Evolutionary conservation across 164 flowering plant genomes (phyloP).

Genomic region (Berberis vulgaris): DNA sequence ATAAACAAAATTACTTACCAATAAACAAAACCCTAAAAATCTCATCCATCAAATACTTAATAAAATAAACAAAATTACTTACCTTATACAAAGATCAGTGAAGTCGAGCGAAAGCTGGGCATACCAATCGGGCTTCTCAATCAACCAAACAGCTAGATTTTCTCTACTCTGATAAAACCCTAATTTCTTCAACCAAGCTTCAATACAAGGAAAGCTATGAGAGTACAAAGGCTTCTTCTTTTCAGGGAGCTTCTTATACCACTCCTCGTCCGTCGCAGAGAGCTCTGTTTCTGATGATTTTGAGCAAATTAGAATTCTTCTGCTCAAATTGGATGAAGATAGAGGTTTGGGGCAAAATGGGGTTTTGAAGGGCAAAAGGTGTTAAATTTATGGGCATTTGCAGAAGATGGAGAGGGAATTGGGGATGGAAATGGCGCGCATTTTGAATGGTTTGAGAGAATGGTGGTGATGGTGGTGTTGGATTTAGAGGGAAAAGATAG

Average conservation of each 20-base stretch:
- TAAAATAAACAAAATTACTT: neutral
- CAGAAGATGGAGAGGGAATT: neutral
- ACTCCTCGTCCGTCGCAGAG: constrained; percentile 47
- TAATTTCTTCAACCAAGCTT: constrained; percentile 73
- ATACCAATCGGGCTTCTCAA: constrained; percentile 81
- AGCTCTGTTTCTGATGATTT: constrained; percentile 40
- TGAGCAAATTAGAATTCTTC: constrained; percentile 22
- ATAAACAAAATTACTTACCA: no score
- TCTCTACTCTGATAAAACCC: constrained; percentile 79
- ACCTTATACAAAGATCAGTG: constrained; percentile 82
- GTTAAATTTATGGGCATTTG: no score
- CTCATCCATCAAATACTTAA: neutral
- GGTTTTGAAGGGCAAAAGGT: neutral
- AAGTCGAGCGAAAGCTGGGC: constrained; percentile 92
- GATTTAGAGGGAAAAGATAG: no score
- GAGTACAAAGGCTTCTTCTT: constrained; percentile 82
- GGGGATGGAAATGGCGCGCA: constrained; percentile 2
- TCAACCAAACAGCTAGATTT: constrained; percentile 70
- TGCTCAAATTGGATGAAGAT: constrained; percentile 5
- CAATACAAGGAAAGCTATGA: constrained; percentile 87
- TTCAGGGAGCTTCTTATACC: constrained; percentile 76
- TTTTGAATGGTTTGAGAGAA: constrained; percentile 2
- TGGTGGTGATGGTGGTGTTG: no score
- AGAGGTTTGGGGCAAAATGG: constrained; percentile 9
- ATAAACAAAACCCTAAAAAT: constrained; percentile 1